Evolutionary conservation across 1,284 basidiomycete species (phyloP).

Genomic region (Pterula multifida): DNA sequence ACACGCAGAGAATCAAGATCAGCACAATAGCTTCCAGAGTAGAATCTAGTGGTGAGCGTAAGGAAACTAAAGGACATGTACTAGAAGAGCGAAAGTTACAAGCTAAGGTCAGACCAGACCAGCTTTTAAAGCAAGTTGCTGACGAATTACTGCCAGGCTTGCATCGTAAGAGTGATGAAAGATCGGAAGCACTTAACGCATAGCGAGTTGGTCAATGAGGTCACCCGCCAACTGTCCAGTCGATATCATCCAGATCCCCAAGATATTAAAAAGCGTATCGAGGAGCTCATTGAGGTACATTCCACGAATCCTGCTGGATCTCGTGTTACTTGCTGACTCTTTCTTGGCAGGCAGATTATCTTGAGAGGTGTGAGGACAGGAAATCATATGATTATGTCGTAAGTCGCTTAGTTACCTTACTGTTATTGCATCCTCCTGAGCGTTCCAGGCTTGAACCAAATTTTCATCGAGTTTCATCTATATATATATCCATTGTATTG

Average conservation of each 20-base stretch:
- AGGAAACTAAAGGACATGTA: constrained; percentile 84
- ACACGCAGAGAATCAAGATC: constrained; percentile 90
- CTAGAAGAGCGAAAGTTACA: constrained; percentile 90
- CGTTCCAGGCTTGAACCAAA: too few relatives aligned
- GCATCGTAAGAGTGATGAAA: constrained; percentile 98
- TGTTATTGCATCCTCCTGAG: too few relatives aligned
- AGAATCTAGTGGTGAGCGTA: constrained; percentile 79
- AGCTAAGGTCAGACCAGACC: constrained; percentile 54
- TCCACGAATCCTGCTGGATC: background rate
- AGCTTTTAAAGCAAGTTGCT: constrained; percentile 18
- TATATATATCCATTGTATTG: too few relatives aligned
- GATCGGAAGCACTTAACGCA: constrained; percentile 84
- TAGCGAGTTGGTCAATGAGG: constrained; percentile 86
- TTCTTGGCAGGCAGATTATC: constrained; percentile 55
- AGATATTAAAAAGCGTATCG: constrained; percentile 90
- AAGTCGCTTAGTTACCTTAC: too few relatives aligned
- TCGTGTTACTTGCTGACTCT: constrained; percentile 6
- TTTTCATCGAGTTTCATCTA: too few relatives aligned
- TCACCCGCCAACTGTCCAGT: constrained; percentile 72
- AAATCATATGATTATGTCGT: constrained; percentile 77
- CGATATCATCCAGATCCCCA: constrained; percentile 83
- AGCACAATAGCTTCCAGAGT: constrained; percentile 80
- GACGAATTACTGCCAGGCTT: constrained; percentile 42
- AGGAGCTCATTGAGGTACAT: constrained; percentile 83
- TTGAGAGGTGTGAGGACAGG: constrained; percentile 69